phyloP scores from a whole-genome alignment of 306 rosid genomes.

The Gastrolobium villosum region DNA sequence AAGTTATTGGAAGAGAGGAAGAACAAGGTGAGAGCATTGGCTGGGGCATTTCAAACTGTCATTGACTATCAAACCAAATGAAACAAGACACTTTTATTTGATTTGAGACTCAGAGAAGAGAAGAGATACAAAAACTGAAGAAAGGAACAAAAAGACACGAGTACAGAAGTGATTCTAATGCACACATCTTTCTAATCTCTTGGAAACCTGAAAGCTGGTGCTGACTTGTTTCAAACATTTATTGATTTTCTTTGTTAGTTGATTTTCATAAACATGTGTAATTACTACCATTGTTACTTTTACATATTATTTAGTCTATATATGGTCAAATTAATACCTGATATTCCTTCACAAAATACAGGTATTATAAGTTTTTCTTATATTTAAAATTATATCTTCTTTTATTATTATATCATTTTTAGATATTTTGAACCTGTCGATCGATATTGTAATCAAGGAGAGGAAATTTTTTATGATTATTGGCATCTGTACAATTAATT shows the following conservation, averaged over 20 bases:
- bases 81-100: constrained; percentile 2
- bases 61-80: constrained; percentile 85
- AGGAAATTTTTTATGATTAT: too few species aligned
- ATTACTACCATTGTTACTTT: constrained; percentile 11
- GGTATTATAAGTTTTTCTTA: not conserved
- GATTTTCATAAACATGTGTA: constrained; percentile 38
- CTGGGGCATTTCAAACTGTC: constrained; percentile 93
- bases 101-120: not conserved
- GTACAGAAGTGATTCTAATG: not conserved
- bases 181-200: not conserved
- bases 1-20: constrained; percentile 72
- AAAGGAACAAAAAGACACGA: not conserved
- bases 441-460: too few species aligned
- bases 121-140: not conserved
- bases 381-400: not conserved
- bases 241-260: not conserved
- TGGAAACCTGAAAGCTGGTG: not conserved
- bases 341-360: not conserved
- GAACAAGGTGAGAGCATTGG: constrained; percentile 87
- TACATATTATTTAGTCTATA: too few species aligned
- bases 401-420: not conserved
- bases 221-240: not conserved
- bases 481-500: too few species aligned
- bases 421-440: too few species aligned
- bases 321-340: not conserved